Base-by-base conservation (phyloP, 1,284 basidiomycete genomes). In the Ganoderma lingzhi region DNA sequence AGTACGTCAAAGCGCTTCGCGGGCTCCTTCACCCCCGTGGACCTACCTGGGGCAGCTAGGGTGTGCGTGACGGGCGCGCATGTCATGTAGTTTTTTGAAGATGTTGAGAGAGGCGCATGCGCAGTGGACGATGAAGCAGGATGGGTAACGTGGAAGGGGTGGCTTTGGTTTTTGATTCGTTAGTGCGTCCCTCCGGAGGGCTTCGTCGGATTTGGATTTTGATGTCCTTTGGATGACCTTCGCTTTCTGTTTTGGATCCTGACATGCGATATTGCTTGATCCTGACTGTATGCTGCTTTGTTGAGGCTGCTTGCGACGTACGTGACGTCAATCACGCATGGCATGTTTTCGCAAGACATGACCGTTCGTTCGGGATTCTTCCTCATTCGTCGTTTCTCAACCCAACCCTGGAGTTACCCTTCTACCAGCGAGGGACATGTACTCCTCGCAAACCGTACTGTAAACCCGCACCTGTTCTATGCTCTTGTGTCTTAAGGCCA, bases 71-170 rank as follows among this genome's bases (percentile, higher is more conserved):
- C 73, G 41, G 71, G 68, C 41, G 85, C 88, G 69, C 79, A 84
- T 19, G 81, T 83, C 63, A 84, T 85, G 72, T 82, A 79, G 66
- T 83, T 90, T 51, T 75, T 23, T 23, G 23, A 80, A 79, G 64
- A 73, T 87, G 44, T 78, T 92, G 70, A 80, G 82, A 63, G 79
- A 81, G 30, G 79, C 87, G 62, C 85, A 92, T 65, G 65, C 60
- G 14, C 69, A 73, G 60, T 77, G 76, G 76, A 73, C 70, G 53
- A 68, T 73, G 39, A 39, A 39, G 37, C n/a, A 35, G 44, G 67
- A 70, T 37, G 65, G 65, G 44, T 44, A 37, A 35, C 3, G 35
- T 35, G 8, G 8, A 35, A 1, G 48, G 23, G 19, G 19, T 8
- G 45, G 45, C 6, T 35, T 35, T 35, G 35, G 35, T 35, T 35